Base-by-base conservation (phyloP, 768 basidiomycete genomes). In the Pleurotus sapidus region DNA sequence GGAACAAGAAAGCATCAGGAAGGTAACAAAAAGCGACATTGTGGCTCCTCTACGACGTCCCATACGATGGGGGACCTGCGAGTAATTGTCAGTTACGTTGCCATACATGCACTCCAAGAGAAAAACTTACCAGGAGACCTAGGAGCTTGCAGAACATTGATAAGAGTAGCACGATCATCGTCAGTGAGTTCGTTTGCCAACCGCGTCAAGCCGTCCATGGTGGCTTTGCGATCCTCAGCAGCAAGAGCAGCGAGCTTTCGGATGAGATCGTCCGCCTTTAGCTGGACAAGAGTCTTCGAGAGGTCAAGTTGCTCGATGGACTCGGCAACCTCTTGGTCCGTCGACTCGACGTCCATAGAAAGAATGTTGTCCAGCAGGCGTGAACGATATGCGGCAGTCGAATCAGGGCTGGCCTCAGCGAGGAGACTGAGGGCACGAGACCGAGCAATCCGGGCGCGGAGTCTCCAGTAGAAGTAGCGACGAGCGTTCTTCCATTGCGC, bases 381-480 rank as follows among this genome's bases (percentile, higher is more conserved):
- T 18, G 77, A 73, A 43, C 91, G 84, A 61, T 92, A 87, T 49
- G 91, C 84, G 25, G 76, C 74, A 7, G 84, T 77, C 1, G 91
- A 75, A 34, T 82, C 82, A 3, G 95, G 93, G 64, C 85, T 86
- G 17, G 90, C 89, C 48, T 83, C 82, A 4, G 82, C 77, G 45
- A 97, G 76, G 59, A 80, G 75, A 43, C 79, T 77, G 43, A 91
- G 74, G 17, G 87, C 87, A 39, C 76, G 73, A 1, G 88, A 87
- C 55, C 82, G 84, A 23, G 89, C 88, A 30, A 91, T 73, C 53
- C 88, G 87, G n/a, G 88, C 88, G 45, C 95, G 89, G 27, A 93
- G 80, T 43, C 91, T 85, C 95, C 94, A 97, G 75, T 96, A 96
- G 82, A 98, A 95, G 67, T 87, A 81, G 59, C 94, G 84, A 58